Percentiles rank a stretch among this genome's conserved stretches.
These are phyloP conservation scores for Colletotrichum lindemuthianum DNA, from an alignment of 2,329 filamentous ascomycete genomes.

Conservation along the genomic window DNA sequence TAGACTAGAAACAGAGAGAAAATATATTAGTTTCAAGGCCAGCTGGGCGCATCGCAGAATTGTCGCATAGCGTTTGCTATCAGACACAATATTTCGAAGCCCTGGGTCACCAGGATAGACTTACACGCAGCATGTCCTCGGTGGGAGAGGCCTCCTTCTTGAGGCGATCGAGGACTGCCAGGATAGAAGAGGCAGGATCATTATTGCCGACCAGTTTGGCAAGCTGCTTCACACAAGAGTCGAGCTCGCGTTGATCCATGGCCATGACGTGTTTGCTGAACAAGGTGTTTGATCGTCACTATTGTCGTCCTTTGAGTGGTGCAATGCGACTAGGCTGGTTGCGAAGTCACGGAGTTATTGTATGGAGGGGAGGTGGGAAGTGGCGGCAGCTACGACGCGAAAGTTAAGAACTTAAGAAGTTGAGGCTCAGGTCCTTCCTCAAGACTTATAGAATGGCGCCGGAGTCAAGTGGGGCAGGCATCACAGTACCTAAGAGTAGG, in stretches of 20 bases:
- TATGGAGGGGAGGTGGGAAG: not conserved
- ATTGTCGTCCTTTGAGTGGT: too few relatives aligned
- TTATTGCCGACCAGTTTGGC: conserved; percentile 80
- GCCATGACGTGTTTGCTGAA: conserved; percentile 19
- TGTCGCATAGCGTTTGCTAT: not conserved
- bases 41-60: conserved; percentile 1
- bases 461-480: conserved; percentile 28
- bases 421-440: conserved; percentile 21
- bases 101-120: conserved; percentile 42
- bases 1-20: conserved; percentile 62
- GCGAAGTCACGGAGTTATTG: not conserved
- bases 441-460: conserved; percentile 28
- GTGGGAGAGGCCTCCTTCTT: conserved; percentile 84
- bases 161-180: conserved; percentile 79
- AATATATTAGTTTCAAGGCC: conserved; percentile 28
- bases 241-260: conserved; percentile 85
- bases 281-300: not conserved
- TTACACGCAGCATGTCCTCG: conserved; percentile 86
- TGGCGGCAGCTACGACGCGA: too few relatives aligned
- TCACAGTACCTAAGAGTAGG: too few relatives aligned
- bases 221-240: conserved; percentile 79
- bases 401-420: not conserved
- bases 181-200: conserved; percentile 77
- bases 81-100: too few relatives aligned
- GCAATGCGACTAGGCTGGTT: not conserved